A percentile compares a stretch with the other conserved stretches of the same genome.
Conservation (phyloP, 148 eudicot genomes). For the Rhododendron vialii region DNA sequence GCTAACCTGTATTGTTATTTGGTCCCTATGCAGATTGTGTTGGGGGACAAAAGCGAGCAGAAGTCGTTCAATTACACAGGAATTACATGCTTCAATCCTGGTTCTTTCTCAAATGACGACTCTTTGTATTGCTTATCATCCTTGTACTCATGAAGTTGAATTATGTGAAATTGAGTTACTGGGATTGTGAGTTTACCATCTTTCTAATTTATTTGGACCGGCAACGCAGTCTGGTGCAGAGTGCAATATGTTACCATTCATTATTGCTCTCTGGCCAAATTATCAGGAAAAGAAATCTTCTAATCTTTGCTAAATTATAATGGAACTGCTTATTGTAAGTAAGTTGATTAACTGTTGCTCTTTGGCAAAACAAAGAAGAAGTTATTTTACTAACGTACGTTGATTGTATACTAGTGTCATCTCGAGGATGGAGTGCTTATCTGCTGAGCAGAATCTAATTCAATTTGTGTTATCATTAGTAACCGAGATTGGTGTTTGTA, state of each 20-base stretch:
- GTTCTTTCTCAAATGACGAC: conserved; percentile 77
- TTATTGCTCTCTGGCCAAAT: not conserved
- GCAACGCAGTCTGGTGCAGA: not conserved
- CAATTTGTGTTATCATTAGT: not conserved
- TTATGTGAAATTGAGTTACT: conserved; percentile 68
- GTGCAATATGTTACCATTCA: not conserved
- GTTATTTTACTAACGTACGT: not conserved
- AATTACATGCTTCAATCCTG: conserved; percentile 90
- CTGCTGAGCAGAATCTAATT: not conserved
- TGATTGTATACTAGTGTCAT: not conserved
- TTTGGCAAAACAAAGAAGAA: not conserved
- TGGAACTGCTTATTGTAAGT: not conserved
- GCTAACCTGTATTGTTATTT: not conserved
- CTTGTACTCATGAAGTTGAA: conserved; percentile 78
- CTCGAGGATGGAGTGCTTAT: not conserved
- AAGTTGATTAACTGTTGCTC: not conserved
- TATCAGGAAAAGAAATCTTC: not conserved
- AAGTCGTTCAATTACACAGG: conserved; percentile 73
- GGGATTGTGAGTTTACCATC: conserved; percentile 9
- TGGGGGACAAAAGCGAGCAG: conserved; percentile 87
- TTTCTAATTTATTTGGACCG: not conserved
- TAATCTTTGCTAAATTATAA: not conserved
- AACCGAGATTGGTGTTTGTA: not conserved
- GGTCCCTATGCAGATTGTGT: conserved; percentile 56
- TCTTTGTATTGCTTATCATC: conserved; percentile 86